Conservation (phyloP, 176 grass and related monocot genomes). For the Eragrostis nindensis region DNA sequence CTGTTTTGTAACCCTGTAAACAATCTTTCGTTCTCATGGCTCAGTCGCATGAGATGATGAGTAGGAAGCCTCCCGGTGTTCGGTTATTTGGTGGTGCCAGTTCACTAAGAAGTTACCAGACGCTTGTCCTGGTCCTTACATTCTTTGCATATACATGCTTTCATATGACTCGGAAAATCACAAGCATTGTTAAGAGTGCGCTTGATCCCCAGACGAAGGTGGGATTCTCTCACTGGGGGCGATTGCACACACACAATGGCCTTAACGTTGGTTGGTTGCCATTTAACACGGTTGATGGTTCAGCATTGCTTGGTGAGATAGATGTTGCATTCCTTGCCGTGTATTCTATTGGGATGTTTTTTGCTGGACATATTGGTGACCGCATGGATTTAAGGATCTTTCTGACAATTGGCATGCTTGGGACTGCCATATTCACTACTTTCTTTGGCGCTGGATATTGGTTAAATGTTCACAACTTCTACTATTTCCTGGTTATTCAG, state of each 20-base stretch:
- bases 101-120: conserved; percentile 49
- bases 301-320: conserved; percentile 63
- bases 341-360: conserved; percentile 85
- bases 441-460: conserved; percentile 83
- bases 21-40: conserved; percentile 40
- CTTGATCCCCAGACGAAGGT: conserved; percentile 67
- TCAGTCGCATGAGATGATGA: conserved; percentile 24
- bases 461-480: conserved; percentile 78
- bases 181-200: conserved; percentile 75
- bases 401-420: conserved; percentile 80
- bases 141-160: conserved; percentile 81
- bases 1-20: not conserved
- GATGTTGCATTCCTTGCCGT: conserved; percentile 81
- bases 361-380: conserved; percentile 80
- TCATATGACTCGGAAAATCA: conserved; percentile 76
- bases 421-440: conserved; percentile 72
- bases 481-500: conserved; percentile 77
- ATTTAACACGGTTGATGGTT: conserved; percentile 61
- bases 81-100: conserved; percentile 32
- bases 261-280: conserved; percentile 61
- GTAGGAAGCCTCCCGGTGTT: conserved; percentile 51
- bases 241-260: conserved; percentile 22
- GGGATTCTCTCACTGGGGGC: conserved; percentile 50
- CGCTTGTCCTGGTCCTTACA: conserved; percentile 71
- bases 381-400: conserved; percentile 79